Base-by-base conservation (phyloP, 2,329 filamentous ascomycete genomes). In the Podosphaera aphanis region DNA sequence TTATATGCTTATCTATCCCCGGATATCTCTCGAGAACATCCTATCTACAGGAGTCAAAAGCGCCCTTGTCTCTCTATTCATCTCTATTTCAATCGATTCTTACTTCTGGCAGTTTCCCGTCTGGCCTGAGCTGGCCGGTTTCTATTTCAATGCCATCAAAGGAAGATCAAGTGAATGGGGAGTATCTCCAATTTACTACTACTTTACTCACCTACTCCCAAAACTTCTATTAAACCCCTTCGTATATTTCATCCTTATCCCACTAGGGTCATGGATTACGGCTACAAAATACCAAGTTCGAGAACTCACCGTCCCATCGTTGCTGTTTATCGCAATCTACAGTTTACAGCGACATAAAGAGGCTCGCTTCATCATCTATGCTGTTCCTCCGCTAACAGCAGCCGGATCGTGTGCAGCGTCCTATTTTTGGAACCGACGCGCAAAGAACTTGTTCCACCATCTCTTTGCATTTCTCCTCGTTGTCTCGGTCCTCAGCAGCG, bases 281-380 rank as follows among this genome's bases (percentile, higher is more conserved):
- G 65, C 64, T 2, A 69, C 66, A 0, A 58, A 62, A 7, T 59
- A 59, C 3, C 60, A 62, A 4, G 65, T 67, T 0, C 57, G 62
- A 15, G 63, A 65, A 5, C 55, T 83, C 0, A 66, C 82, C 3
- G 54, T 78, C 2, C 85, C 90, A 0, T 70, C 73, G 8, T 52
- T 92, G 1, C 61, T 71, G 25, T 98, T 86, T 60, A 68, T 92
- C 18, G 70, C 70, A 3, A 61, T 92, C 38, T 95, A 93, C 66
- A 93, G 84, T 51, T 55, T 84, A 44, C 80, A 93, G 50, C 86
- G 88, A 0, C 90, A 98, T 65, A 98, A 98, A 60, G 90, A 98
- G 64, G 81, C 85, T 60, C 81, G 90, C 16, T 98, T 98, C 66
- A 78, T 98, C 53, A 76, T 95, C 55, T 95, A 95, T 63, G 70